Conservation (phyloP, 176 grass and related monocot species). For the Hordeum marinum region DNA sequence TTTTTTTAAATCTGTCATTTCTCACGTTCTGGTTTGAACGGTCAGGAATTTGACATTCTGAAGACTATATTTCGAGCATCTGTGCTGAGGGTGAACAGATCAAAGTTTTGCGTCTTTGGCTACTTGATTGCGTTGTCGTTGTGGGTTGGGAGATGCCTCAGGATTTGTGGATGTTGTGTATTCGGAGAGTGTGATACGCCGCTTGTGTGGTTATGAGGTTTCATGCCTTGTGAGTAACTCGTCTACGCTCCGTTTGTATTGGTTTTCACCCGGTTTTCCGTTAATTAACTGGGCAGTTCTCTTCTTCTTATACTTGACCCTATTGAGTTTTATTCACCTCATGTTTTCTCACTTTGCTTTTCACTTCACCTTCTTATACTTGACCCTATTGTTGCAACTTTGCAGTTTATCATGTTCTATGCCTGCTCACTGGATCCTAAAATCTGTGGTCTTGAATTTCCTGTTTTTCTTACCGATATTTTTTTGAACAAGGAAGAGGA, state of each 20-base stretch:
- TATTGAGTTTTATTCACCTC: neutral
- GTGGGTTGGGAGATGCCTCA: too few relatives aligned
- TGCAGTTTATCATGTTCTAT: conserved; percentile 99
- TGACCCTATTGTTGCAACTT: conserved; percentile 20
- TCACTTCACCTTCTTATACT: neutral
- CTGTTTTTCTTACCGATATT: conserved; percentile 68
- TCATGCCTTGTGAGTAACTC: too few relatives aligned
- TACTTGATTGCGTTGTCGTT: too few relatives aligned
- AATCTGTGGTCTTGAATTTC: conserved; percentile 56
- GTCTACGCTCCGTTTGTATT: too few relatives aligned
- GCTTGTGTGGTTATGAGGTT: too few relatives aligned
- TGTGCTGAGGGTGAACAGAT: conserved; percentile 77
- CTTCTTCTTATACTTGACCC: too few relatives aligned
- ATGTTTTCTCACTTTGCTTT: neutral
- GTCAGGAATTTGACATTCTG: conserved; percentile 68
- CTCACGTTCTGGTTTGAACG: conserved; percentile 23
- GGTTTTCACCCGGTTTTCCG: too few relatives aligned
- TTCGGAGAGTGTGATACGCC: too few relatives aligned
- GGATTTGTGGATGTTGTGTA: too few relatives aligned
- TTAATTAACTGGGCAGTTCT: too few relatives aligned
- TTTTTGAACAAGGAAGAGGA: conserved; percentile 51
- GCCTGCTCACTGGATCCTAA: conserved; percentile 92
- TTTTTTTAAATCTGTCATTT: neutral
- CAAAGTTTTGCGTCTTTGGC: too few relatives aligned
- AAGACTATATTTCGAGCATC: conserved; percentile 63